A percentile compares a stretch with the other conserved stretches of the same genome.
Evolutionary conservation across 2,329 filamentous ascomycete species (phyloP).

Genomic region (Hypoxylon sp.): DNA sequence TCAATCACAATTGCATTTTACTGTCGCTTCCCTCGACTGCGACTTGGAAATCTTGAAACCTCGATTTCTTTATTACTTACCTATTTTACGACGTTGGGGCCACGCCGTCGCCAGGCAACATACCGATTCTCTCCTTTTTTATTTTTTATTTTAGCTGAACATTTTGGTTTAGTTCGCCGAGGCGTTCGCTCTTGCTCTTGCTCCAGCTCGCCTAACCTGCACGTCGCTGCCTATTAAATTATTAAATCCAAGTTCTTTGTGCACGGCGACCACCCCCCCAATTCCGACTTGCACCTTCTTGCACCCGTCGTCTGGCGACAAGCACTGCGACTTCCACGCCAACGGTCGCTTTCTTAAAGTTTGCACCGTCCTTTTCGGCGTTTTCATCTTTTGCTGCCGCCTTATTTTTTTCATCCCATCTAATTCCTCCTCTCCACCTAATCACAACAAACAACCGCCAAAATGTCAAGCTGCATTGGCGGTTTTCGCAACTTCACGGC

Average conservation of each 20-base stretch:
- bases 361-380: constrained; percentile 7
- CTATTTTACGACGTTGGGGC: not conserved
- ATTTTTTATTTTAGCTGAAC: not conserved
- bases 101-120: constrained; percentile 6
- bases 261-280: constrained; percentile 13
- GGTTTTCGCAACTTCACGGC: constrained; percentile 45
- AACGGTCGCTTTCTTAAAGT: constrained; percentile 7
- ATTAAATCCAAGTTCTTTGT: constrained; percentile 25
- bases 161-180: constrained; percentile 2
- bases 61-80: constrained; percentile 9
- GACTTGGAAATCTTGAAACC: constrained; percentile 5
- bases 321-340: not conserved
- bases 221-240: constrained; percentile 4
- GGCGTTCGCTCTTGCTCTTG: constrained; percentile 11
- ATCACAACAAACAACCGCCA: constrained; percentile 8
- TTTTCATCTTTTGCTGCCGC: not conserved
- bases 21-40: constrained; percentile 11
- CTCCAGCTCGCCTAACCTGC: constrained; percentile 13
- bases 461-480: constrained; percentile 46
- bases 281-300: constrained; percentile 11
- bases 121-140: not conserved
- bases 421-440: not conserved
- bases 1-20: constrained; percentile 16
- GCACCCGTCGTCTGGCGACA: not conserved
- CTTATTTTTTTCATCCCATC: constrained; percentile 4